Evolutionary conservation across 352 stramenopile species (phyloP), one percentile per base, ranked within the genome.

Genomic region (Pythium dissimile): DNA sequence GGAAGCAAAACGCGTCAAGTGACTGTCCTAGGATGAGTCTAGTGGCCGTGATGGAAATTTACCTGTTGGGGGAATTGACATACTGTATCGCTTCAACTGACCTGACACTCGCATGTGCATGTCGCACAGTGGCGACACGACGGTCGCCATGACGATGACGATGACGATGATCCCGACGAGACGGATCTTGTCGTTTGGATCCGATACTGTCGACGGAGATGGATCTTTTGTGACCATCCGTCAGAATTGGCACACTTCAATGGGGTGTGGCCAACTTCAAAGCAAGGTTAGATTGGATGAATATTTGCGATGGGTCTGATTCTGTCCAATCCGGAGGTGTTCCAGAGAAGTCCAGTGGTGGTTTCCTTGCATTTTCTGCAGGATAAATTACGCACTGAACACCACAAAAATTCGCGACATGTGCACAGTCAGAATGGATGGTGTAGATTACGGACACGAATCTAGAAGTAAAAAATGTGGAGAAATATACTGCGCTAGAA

Each of bases 361-460:
- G 24, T 53, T 63, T 63, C 55, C 50, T 43, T 30, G 45, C 55
- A 57, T 63, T 57, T 63, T 63, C 55, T 63, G 26, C 8, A 28
- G 3, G 15, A 52, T 56, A 63, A 51, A 56, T 63, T 31, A 56
- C 55, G 46, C 35, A 24, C 55, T 63, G 55, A 56, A 55, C 38
- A 20, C 23, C 35, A 11, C 1, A 26, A 54, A 54, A 49, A 39
- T 34, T 53, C n/a, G n/a, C n/a, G n/a, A n/a, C n/a, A n/a, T n/a
- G n/a, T n/a, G n/a, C n/a, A n/a, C n/a, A n/a, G n/a, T n/a, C n/a
- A n/a, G n/a, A n/a, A n/a, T n/a, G 15, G 23, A 20, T 20, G 15
- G 10, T 18, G 32, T 48, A 48, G 32, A 48, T 48, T 48, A 48
- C 42, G n/a, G n/a, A n/a, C n/a, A n/a, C n/a, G 42, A 48, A 48